Percentiles rank a stretch among this genome's conserved stretches.
phyloP scores from a whole-genome alignment of 306 rosid species.

The Alnus rubra region DNA sequence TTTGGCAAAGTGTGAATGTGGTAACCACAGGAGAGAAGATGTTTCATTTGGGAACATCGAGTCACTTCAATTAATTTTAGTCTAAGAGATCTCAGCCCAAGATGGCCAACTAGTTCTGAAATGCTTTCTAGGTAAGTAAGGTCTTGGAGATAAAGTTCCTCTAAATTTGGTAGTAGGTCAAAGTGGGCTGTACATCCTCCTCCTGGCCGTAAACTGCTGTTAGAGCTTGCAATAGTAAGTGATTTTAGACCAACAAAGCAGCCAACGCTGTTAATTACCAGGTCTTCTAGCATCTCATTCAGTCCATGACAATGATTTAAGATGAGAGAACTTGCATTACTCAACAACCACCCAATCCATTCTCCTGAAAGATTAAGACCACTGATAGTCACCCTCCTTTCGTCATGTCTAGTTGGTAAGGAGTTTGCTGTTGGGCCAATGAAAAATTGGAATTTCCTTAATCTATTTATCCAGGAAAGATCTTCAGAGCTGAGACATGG shows the following conservation, averaged over 20 bases:
- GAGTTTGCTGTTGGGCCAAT: constrained; percentile 11
- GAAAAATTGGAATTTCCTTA: constrained; percentile 17
- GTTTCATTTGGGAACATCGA: constrained; percentile 8
- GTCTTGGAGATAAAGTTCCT: constrained; percentile 10
- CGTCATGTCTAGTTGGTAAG: not conserved
- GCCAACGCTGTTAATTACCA: not conserved
- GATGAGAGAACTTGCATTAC: constrained; percentile 19
- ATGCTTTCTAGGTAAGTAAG: constrained; percentile 8
- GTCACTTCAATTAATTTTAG: constrained; percentile 6
- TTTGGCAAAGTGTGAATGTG: constrained; percentile 13
- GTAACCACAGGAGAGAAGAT: constrained; percentile 2
- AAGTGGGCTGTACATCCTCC: constrained; percentile 15
- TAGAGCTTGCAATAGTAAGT: not conserved
- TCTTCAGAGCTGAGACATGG: constrained; percentile 6
- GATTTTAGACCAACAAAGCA: constrained; percentile 8
- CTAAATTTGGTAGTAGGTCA: constrained; percentile 19
- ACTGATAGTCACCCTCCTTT: not conserved
- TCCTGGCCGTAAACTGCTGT: not conserved
- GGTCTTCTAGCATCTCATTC: constrained; percentile 15
- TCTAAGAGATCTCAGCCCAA: constrained; percentile 11
- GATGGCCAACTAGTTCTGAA: constrained; percentile 21
- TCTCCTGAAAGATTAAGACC: constrained; percentile 16
- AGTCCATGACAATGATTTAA: constrained; percentile 11
- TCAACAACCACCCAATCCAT: constrained; percentile 17
- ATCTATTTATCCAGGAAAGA: constrained; percentile 19